These are phyloP conservation scores for Saccharomycopsis guyanensis DNA, from an alignment of 805 yeast genomes.

Conservation along the genomic window DNA sequence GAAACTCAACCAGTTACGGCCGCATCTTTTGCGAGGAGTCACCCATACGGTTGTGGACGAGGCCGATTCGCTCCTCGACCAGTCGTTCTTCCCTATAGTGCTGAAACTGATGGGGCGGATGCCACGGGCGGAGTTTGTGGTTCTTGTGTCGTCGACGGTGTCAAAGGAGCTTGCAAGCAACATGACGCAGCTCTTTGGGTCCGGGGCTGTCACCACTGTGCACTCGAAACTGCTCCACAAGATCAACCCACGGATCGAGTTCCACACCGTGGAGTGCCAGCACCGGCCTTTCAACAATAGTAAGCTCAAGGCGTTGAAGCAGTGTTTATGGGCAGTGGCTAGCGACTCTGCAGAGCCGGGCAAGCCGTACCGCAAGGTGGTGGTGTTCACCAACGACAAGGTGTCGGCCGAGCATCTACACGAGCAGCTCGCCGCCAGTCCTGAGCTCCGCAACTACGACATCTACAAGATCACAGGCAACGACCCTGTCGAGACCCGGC, in stretches of 20 bases:
- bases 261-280: slow-evolving; percentile 69
- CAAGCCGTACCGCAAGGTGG: slow-evolving; percentile 57
- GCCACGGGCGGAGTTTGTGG: slow-evolving; percentile 41
- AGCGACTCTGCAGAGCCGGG: slow-evolving; percentile 78
- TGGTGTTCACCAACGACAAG: slow-evolving; percentile 78
- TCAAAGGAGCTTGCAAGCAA: slow-evolving; percentile 68
- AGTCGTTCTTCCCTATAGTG: slow-evolving; percentile 45
- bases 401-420: slow-evolving; percentile 54
- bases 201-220: slow-evolving; percentile 42
- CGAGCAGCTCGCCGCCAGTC: slow-evolving; percentile 35
- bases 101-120: not conserved
- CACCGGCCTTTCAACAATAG: slow-evolving; percentile 78
- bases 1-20: slow-evolving; percentile 38
- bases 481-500: slow-evolving; percentile 54
- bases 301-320: slow-evolving; percentile 77
- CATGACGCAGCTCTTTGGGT: slow-evolving; percentile 54
- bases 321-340: slow-evolving; percentile 77
- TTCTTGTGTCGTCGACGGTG: slow-evolving; percentile 86
- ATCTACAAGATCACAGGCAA: slow-evolving; percentile 63
- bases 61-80: slow-evolving; percentile 87
- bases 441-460: slow-evolving; percentile 35
- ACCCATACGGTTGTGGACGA: slow-evolving; percentile 75
- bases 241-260: slow-evolving; percentile 68
- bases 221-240: slow-evolving; percentile 80
- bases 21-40: slow-evolving; percentile 25